Evolutionary conservation across 345 rosid species (phyloP).

Genomic region (Rhodamnia rubescens): DNA sequence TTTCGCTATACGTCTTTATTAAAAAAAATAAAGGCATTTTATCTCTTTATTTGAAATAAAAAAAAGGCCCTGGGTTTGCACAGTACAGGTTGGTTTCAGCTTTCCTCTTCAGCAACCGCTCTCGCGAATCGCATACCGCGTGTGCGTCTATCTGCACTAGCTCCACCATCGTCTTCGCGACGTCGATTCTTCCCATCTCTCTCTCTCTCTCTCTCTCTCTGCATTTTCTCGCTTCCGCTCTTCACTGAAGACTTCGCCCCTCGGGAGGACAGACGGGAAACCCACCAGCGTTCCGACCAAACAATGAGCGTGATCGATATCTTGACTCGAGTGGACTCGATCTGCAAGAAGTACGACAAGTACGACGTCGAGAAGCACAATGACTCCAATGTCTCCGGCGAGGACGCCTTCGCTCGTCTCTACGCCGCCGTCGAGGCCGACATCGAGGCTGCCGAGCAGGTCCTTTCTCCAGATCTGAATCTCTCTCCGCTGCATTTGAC

Average conservation of each 20-base stretch:
- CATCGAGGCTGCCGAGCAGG: conserved; percentile 69
- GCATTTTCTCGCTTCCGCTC: background rate
- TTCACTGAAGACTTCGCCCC: background rate
- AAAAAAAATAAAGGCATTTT: too few relatives aligned
- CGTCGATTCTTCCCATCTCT: background rate
- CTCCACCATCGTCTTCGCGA: background rate
- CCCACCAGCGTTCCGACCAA: background rate
- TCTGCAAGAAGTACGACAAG: conserved; percentile 89
- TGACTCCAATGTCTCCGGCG: conserved; percentile 76
- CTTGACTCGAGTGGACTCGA: conserved; percentile 80
- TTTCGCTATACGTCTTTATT: too few relatives aligned
- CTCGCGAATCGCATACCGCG: too few relatives aligned
- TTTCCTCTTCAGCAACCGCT: background rate
- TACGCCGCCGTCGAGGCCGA: conserved; percentile 60
- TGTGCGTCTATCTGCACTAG: background rate
- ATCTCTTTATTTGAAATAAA: background rate
- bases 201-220: background rate
- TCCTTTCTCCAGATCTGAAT: conserved; percentile 5
- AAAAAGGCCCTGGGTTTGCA: accelerated
- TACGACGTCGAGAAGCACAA: conserved; percentile 87
- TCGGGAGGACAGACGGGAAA: background rate
- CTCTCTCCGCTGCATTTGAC: background rate
- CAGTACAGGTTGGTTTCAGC: background rate
- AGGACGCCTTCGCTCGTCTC: conserved; percentile 81
- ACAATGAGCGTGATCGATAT: conserved; percentile 92